Percentiles rank a stretch among this genome's conserved stretches.
Conservation (phyloP, 345 rosid genomes). For the Bretschneidera sinensis region DNA sequence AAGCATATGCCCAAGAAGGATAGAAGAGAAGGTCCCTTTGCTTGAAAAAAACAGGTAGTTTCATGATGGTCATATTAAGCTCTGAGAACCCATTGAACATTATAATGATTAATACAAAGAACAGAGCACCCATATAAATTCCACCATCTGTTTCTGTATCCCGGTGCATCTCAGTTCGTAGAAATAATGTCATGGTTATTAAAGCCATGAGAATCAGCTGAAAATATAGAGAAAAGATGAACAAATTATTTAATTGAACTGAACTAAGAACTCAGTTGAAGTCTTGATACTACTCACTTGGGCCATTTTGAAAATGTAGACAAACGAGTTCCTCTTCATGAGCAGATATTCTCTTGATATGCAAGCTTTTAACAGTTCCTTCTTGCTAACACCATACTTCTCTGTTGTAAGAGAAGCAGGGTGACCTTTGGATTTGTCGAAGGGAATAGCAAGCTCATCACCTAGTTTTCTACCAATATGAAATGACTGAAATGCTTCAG, state of each 20-base stretch:
- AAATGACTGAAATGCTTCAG: conserved; percentile 65
- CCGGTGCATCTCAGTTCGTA: conserved; percentile 34
- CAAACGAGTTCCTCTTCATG: conserved; percentile 86
- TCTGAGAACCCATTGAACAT: conserved; percentile 63
- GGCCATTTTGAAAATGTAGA: conserved; percentile 53
- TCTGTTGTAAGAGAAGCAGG: conserved; percentile 67
- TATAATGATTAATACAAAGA: conserved; percentile 41
- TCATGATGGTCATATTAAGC: conserved; percentile 47
- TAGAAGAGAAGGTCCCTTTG: conserved; percentile 63
- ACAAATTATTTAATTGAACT: too few relatives aligned
- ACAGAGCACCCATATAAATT: conserved; percentile 45
- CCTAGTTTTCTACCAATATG: conserved; percentile 57
- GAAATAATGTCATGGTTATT: conserved; percentile 44
- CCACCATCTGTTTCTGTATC: conserved; percentile 15
- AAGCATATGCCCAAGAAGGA: conserved; percentile 70
- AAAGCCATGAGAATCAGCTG: conserved; percentile 48
- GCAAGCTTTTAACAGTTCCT: conserved; percentile 68
- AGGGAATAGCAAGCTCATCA: conserved; percentile 60
- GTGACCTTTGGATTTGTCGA: conserved; percentile 69
- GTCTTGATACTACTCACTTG: conserved; percentile 26
- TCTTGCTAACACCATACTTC: conserved; percentile 57
- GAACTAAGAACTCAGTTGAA: background rate
- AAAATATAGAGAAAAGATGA: conserved; percentile 17
- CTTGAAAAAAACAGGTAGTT: conserved; percentile 69
- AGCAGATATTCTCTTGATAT: conserved; percentile 65